A percentile compares a stretch with the other conserved stretches of the same genome.
These are phyloP conservation scores for Termitomyces sp. DNA, from an alignment of 768 basidiomycete genomes.

Conservation along the genomic window DNA sequence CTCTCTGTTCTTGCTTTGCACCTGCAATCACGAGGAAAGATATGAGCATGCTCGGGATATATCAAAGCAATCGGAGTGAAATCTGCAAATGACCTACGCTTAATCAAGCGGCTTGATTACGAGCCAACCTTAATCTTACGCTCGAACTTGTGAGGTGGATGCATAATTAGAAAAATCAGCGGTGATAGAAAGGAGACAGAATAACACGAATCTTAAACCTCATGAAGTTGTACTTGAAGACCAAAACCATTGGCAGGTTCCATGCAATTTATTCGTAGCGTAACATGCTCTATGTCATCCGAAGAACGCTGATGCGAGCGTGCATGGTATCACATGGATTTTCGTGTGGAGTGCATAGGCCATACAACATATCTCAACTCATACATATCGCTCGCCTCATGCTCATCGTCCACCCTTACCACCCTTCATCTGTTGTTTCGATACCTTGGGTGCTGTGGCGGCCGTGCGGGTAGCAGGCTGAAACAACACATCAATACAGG, in stretches of 20 bases:
- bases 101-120: neutral
- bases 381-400: slow-evolving; percentile 10
- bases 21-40: neutral
- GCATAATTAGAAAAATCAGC: neutral
- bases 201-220: neutral
- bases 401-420: slow-evolving; percentile 70
- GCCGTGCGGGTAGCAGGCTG: slow-evolving; percentile 53
- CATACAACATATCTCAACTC: slow-evolving; percentile 21
- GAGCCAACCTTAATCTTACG: neutral
- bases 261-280: neutral
- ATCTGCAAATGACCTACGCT: neutral
- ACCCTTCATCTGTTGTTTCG: slow-evolving; percentile 97
- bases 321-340: slow-evolving; percentile 22
- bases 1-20: too few relatives aligned
- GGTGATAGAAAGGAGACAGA: neutral
- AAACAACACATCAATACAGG: neutral
- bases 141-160: neutral
- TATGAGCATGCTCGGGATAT: neutral
- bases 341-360: slow-evolving; percentile 19
- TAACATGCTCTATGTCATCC: neutral
- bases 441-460: slow-evolving; percentile 73
- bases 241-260: neutral
- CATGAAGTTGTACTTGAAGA: neutral
- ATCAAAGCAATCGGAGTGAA: neutral
- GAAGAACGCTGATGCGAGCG: slow-evolving; percentile 1